Base-by-base conservation (phyloP, 2,329 filamentous ascomycete genomes). In the Pseudogymnoascus destructans region DNA sequence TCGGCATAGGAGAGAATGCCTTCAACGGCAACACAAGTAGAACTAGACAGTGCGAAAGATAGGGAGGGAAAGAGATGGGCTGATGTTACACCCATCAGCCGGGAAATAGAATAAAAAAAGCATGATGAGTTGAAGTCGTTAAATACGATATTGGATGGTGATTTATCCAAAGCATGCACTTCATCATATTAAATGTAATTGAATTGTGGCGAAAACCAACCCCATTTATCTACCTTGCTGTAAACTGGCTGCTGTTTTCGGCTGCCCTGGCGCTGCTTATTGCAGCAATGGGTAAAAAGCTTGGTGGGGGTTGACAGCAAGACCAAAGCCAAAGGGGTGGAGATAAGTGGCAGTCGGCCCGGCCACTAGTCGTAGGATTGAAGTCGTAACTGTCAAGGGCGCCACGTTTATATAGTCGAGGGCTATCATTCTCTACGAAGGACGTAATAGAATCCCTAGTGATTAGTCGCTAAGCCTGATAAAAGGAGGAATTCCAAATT, bases 21-120 rank as follows among this genome's bases (percentile, higher is more conserved):
- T 59, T 59, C 58, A 59, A 59, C 58, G 58, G 55, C 58, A 55
- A 59, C 33, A 66, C 64, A 67, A 66, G 64, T 64, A 67, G 66
- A 64, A 59, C 49, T 54, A 59, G 32, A 55, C 46, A 59, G 49
- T 32, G 38, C 30, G 32, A 15, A 46, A 42, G 58, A 11, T 11
- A 9, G 25, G 35, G 36, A 17, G 25, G 15, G 15, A 19, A 30
- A 4, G 25, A 13, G 25, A 11, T 52, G 42, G 46, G 46, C 25
- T 52, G 46, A 19, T 30, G 46, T 52, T 30, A 7, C 25, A 32
- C 25, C 9, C 25, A 1, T 52, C 46, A 8, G 46, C 15, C 25
- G 15, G 46, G 3, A 52, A 30, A 30, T 52, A 52, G 23, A 30
- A 27, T 52, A 52, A 52, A 52, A 46, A 52, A 30, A 30, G 25